Conservation (phyloP, 306 rosid genomes). For the Gillenia trifoliata region DNA sequence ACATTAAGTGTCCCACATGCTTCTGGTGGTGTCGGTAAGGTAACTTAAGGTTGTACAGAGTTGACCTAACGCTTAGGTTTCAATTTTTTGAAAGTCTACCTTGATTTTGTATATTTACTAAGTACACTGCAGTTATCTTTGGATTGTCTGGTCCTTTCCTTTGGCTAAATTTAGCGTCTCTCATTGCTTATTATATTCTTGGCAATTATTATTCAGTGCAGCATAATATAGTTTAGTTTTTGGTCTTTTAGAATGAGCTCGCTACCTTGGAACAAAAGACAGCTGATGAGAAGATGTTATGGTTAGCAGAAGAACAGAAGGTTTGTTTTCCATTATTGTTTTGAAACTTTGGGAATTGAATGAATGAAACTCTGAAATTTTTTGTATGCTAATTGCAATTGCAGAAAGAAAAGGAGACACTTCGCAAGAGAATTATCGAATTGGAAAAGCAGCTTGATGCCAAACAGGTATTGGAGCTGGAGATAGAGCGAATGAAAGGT, state of each 20-base stretch:
- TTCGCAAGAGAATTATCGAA: slow-evolving; percentile 42
- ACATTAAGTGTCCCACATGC: background rate
- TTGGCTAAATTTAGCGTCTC: background rate
- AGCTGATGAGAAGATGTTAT: slow-evolving; percentile 56
- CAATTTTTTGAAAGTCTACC: too few species aligned
- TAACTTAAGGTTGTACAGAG: background rate
- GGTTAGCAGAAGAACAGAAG: slow-evolving; percentile 60
- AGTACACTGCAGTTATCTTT: background rate
- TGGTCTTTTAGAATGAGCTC: slow-evolving; percentile 46
- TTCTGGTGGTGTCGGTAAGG: background rate
- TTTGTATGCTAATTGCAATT: slow-evolving; percentile 14
- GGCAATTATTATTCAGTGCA: background rate
- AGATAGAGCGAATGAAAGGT: slow-evolving; percentile 61
- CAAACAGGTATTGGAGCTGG: slow-evolving; percentile 64
- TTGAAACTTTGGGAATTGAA: background rate
- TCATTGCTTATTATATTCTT: background rate
- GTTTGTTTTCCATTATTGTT: slow-evolving; percentile 20
- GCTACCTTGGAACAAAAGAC: slow-evolving; percentile 63
- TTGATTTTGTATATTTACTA: background rate
- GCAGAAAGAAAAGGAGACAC: slow-evolving; percentile 64
- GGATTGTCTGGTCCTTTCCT: background rate
- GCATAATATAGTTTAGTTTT: background rate
- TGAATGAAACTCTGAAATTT: background rate
- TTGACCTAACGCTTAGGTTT: background rate
- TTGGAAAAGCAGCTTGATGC: slow-evolving; percentile 67